Evolutionary conservation across 2,329 filamentous ascomycete genomes (phyloP).

Genomic region (Neoascochyta sp.): DNA sequence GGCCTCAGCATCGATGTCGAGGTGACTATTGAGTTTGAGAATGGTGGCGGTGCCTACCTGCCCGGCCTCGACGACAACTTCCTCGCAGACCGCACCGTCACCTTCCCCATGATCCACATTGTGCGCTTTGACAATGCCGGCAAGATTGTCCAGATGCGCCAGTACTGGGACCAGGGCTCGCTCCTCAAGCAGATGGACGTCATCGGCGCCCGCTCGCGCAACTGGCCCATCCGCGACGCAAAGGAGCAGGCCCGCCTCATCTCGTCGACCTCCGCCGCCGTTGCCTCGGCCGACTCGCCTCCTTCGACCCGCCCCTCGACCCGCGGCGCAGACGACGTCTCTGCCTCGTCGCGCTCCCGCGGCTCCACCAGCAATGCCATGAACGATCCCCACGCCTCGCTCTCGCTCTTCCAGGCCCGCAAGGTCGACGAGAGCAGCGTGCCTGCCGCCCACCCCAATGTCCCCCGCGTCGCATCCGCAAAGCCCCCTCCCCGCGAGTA

Average conservation of each 20-base stretch:
- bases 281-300: slow-evolving; percentile 25
- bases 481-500: slow-evolving; percentile 66
- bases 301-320: slow-evolving; percentile 35
- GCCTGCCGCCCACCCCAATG: slow-evolving; percentile 50
- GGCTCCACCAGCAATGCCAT: slow-evolving; percentile 37
- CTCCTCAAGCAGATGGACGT: slow-evolving; percentile 91
- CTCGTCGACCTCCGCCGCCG: slow-evolving; percentile 52
- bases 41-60: slow-evolving; percentile 79
- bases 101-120: slow-evolving; percentile 78
- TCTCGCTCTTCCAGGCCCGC: slow-evolving; percentile 70
- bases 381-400: slow-evolving; percentile 57
- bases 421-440: slow-evolving; percentile 55
- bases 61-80: slow-evolving; percentile 94
- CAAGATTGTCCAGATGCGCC: slow-evolving; percentile 82
- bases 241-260: slow-evolving; percentile 80
- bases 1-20: slow-evolving; percentile 74
- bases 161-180: slow-evolving; percentile 92
- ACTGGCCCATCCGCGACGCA: slow-evolving; percentile 91
- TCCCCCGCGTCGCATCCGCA: slow-evolving; percentile 61
- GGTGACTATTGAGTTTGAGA: slow-evolving; percentile 76
- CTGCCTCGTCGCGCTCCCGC: slow-evolving; percentile 40
- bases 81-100: slow-evolving; percentile 73
- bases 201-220: slow-evolving; percentile 83
- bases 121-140: slow-evolving; percentile 73
- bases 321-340: slow-evolving; percentile 30